Conservation (phyloP, 2,329 filamentous ascomycete genomes). For the Venturia oleaginea region DNA sequence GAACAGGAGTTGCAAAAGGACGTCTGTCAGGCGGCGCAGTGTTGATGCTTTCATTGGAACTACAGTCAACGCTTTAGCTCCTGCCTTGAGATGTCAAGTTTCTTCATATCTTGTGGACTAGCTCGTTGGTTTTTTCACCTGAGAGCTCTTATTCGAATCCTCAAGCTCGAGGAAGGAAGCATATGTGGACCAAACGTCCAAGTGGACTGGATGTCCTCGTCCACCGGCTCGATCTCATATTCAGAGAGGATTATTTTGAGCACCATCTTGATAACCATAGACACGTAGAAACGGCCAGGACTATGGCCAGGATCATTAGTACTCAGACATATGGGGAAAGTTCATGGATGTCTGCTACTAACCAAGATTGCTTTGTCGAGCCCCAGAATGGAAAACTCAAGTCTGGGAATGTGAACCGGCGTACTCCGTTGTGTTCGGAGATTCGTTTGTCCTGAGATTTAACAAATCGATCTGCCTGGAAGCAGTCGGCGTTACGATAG, state of each 20-base stretch:
- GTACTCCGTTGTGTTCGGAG: neutral
- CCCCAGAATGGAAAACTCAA: neutral
- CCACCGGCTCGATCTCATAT: neutral
- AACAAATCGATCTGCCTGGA: neutral
- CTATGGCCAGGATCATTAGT: neutral
- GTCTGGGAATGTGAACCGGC: neutral
- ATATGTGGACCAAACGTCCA: too few species aligned
- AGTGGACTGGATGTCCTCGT: neutral
- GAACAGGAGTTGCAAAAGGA: too few species aligned
- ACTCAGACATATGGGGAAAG: neutral
- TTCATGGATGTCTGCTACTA: neutral
- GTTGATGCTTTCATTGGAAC: too few species aligned
- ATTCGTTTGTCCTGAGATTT: neutral
- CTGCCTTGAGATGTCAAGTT: too few species aligned
- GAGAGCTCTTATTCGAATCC: too few species aligned
- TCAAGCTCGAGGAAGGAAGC: too few species aligned
- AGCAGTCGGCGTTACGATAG: neutral
- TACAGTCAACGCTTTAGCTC: too few species aligned
- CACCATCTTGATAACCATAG: neutral
- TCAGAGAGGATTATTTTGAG: neutral
- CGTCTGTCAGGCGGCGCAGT: too few species aligned
- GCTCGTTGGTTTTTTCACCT: too few species aligned
- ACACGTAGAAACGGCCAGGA: neutral
- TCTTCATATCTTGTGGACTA: too few species aligned
- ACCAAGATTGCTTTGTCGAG: neutral